These are phyloP conservation scores for Ligustrum vulgare DNA, from an alignment of 257 asterid genomes.

Conservation along the genomic window DNA sequence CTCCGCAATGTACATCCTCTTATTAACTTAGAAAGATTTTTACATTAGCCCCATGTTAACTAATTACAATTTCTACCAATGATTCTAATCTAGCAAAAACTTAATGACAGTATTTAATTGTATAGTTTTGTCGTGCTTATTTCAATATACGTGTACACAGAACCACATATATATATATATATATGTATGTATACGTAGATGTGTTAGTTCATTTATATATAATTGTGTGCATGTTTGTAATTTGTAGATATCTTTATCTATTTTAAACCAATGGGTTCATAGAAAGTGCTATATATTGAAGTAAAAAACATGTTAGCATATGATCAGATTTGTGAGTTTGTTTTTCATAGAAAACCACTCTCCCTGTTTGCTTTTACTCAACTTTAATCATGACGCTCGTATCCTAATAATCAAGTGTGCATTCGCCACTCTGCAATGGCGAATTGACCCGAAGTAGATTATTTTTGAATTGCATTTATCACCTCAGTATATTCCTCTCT, in stretches of 20 bases:
- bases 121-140: background rate
- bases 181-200: background rate
- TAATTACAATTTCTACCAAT: background rate
- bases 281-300: background rate
- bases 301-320: slow-evolving; percentile 4
- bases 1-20: background rate
- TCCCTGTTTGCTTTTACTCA: slow-evolving; percentile 11
- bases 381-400: background rate
- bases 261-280: background rate
- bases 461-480: background rate
- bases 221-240: background rate
- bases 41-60: background rate
- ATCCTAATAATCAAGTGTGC: background rate
- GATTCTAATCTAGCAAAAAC: background rate
- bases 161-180: background rate
- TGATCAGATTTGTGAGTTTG: slow-evolving; percentile 10
- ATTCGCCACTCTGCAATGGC: background rate
- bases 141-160: background rate
- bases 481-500: background rate
- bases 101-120: background rate
- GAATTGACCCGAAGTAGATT: background rate
- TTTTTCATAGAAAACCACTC: background rate
- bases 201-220: background rate
- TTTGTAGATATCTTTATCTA: background rate
- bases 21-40: background rate